Base-by-base conservation (phyloP, 208 protist species). In the Ichthyophonus hoferi region DNA sequence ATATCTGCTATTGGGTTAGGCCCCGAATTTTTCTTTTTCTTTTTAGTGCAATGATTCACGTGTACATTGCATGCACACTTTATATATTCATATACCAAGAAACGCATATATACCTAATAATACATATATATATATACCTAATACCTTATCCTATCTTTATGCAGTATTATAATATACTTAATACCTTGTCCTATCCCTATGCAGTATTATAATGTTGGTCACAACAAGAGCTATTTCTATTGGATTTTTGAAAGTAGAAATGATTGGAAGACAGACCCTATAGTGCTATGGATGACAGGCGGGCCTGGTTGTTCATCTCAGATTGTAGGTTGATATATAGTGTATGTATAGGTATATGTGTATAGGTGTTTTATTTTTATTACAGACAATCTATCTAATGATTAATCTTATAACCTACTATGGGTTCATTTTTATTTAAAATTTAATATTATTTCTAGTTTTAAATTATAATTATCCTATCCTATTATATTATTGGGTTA, bases 211-310 rank as follows among this genome's bases (percentile, higher is more conserved):
- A 7, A 67, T 7, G 24, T 67, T 67, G 50, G 14, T 24, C 50
- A 85, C 31, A 42, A 58, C 81, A 85, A 85, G 40, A 85, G 42
- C 3, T 85, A 85, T 35, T 97, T 97, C 89, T 97, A 96, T 93
- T 97, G 96, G 96, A 89, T 94, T 58, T 96, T 97, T 86, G 93
- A 93, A 34, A 92, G 93, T 1, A 93, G 95, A 39, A 42, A 90
- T 78, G 86, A 58, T 37, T 93, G 94, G 0, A 85, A 87, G 12
- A 92, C 85, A 67, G 95, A 91, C 83, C 96, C 96, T 17, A 90
- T 97, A 58, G 88, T 97, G 2, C 40, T 97, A 35, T 97, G 95
- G 95, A 93, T 97, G 91, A 96, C 94, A 31, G 50, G 50, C 24
- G 50, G 50, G 14, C 50, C 50, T 67, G 50, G 50, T 37, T 82